A percentile compares a stretch with the other conserved stretches of the same genome.
Conservation (phyloP, 805 yeast genomes). For the Candida krabiensis region DNA sequence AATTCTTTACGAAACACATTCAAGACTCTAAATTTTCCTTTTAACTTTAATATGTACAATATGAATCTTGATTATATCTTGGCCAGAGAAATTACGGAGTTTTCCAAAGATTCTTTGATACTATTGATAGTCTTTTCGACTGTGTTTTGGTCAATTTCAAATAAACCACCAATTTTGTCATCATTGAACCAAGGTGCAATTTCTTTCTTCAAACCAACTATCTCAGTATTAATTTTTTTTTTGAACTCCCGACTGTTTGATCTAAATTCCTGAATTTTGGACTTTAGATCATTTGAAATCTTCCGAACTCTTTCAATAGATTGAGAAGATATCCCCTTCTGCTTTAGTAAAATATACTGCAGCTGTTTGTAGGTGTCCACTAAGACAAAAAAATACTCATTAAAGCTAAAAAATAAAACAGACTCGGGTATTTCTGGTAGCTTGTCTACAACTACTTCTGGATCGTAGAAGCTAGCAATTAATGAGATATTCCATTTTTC, state of each 20-base stretch:
- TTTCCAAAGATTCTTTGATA: slow-evolving; percentile 13
- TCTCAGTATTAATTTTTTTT: slow-evolving; percentile 8
- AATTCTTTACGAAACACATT: too few relatives aligned
- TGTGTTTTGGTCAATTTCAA: slow-evolving; percentile 16
- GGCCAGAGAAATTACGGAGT: slow-evolving; percentile 14
- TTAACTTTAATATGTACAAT: too few relatives aligned
- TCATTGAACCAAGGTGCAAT: slow-evolving; percentile 19
- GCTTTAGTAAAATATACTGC: slow-evolving; percentile 8
- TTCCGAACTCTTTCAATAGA: slow-evolving; percentile 1
- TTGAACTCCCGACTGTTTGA: slow-evolving; percentile 19
- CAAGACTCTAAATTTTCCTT: too few relatives aligned
- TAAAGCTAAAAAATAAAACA: slow-evolving; percentile 20
- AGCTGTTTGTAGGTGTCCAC: slow-evolving; percentile 25
- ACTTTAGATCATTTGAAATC: slow-evolving; percentile 3
- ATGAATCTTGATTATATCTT: slow-evolving; percentile 12
- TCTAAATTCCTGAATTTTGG: slow-evolving; percentile 11
- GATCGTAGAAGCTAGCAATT: slow-evolving; percentile 12
- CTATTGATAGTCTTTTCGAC: slow-evolving; percentile 12
- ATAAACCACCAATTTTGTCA: slow-evolving; percentile 19
- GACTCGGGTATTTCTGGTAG: slow-evolving; percentile 17
- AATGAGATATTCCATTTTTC: slow-evolving; percentile 37
- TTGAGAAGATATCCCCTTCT: neutral
- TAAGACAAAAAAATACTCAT: slow-evolving; percentile 22
- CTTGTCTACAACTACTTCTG: neutral
- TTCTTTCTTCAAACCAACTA: slow-evolving; percentile 7